phyloP scores from a whole-genome alignment of 306 rosid genomes.

The Vigna angularis region DNA sequence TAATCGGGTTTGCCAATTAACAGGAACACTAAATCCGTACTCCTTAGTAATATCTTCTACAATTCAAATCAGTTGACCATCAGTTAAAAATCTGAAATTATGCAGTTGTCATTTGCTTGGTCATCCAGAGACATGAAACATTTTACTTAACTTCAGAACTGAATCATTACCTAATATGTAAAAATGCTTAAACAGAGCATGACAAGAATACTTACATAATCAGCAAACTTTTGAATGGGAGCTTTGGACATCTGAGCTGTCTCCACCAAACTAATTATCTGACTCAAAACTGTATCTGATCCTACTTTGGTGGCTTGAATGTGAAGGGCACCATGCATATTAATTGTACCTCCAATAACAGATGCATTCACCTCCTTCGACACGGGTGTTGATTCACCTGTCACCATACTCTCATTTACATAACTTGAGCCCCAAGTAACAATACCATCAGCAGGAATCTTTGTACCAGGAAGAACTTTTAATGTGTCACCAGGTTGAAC shows the following conservation, averaged over 20 bases:
- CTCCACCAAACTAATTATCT: conserved; percentile 93
- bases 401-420: conserved; percentile 91
- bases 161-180: conserved; percentile 2
- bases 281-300: conserved; percentile 80
- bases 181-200: conserved; percentile 9
- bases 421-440: conserved; percentile 86
- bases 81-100: not conserved
- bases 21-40: conserved; percentile 9
- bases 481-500: conserved; percentile 79
- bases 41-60: conserved; percentile 14
- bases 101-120: not conserved
- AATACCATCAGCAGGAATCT: conserved; percentile 84
- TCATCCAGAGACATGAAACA: conserved; percentile 32
- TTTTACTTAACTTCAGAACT: conserved; percentile 17
- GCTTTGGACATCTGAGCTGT: conserved; percentile 97
- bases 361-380: conserved; percentile 64
- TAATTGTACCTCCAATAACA: conserved; percentile 89
- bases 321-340: conserved; percentile 77
- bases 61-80: not conserved
- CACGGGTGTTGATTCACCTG: conserved; percentile 86
- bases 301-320: conserved; percentile 80
- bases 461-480: conserved; percentile 87
- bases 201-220: conserved; percentile 69
- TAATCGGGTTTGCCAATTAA: conserved; percentile 8
- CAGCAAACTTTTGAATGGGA: conserved; percentile 96